Evolutionary conservation across 2,329 filamentous ascomycete species (phyloP).

Genomic region (Cladosporium colombiae): DNA sequence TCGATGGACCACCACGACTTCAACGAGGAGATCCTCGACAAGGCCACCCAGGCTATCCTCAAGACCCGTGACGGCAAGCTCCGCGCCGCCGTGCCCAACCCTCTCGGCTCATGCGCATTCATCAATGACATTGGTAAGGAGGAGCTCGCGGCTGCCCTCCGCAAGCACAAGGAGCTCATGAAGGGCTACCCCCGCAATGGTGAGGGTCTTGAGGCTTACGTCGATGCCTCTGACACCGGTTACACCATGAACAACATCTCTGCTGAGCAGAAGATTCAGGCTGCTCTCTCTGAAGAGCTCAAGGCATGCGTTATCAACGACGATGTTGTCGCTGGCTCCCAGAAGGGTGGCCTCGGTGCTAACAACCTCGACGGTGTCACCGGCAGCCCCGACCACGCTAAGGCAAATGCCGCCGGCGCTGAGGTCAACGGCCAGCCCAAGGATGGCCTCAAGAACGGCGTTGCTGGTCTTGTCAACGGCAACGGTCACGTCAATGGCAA

Average conservation of each 20-base stretch:
- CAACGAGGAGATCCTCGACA: slow-evolving; percentile 64
- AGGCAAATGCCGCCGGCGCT: slow-evolving; percentile 16
- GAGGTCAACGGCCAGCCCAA: slow-evolving; percentile 16
- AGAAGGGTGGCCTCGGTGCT: slow-evolving; percentile 18
- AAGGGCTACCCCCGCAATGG: slow-evolving; percentile 64
- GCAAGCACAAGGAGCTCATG: slow-evolving; percentile 64
- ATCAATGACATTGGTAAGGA: slow-evolving; percentile 65
- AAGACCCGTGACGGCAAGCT: slow-evolving; percentile 70
- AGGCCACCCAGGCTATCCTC: slow-evolving; percentile 67
- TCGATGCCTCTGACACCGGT: slow-evolving; percentile 69
- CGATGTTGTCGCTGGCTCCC: slow-evolving; percentile 10
- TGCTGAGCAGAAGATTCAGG: slow-evolving; percentile 33
- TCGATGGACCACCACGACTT: slow-evolving; percentile 72
- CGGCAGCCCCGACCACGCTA: slow-evolving; percentile 7
- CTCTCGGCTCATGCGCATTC: slow-evolving; percentile 67
- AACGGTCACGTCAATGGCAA: slow-evolving; percentile 7
- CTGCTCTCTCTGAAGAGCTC: slow-evolving; percentile 6
- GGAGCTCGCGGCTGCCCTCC: slow-evolving; percentile 63
- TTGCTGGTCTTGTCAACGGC: slow-evolving; percentile 10
- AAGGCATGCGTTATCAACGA: slow-evolving; percentile 18
- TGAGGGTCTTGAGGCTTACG: slow-evolving; percentile 67
- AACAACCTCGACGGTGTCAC: slow-evolving; percentile 15
- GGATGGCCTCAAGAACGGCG: slow-evolving; percentile 18
- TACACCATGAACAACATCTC: slow-evolving; percentile 51
- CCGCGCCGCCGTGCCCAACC: slow-evolving; percentile 67